These are phyloP conservation scores for Penicillium goetzii DNA, from an alignment of 495 filamentous ascomycete genomes.

Conservation along the genomic window DNA sequence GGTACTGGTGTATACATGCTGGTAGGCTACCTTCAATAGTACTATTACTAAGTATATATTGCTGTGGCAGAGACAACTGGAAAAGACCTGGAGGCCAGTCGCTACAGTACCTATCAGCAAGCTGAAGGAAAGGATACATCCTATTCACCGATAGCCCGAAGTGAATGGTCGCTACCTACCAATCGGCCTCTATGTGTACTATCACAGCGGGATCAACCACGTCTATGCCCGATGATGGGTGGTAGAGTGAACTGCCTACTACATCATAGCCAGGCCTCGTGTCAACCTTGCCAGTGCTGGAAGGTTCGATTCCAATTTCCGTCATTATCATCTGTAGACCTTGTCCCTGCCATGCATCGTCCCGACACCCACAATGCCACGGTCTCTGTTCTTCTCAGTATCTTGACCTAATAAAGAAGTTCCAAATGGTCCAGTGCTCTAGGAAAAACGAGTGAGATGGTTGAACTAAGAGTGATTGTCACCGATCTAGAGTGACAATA, in stretches of 20 bases:
- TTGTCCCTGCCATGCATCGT: not conserved
- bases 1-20: not conserved
- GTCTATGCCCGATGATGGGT: not conserved
- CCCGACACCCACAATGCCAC: constrained; percentile 1
- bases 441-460: not conserved
- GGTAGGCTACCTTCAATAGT: not conserved
- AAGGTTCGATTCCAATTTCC: constrained; percentile 40
- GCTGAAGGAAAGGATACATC: not conserved
- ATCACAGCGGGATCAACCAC: not conserved
- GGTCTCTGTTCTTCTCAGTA: not conserved
- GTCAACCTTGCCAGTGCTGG: constrained; percentile 21
- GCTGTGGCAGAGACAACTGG: not conserved
- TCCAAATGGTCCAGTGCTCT: not conserved
- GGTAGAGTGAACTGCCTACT: constrained; percentile 13
- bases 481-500: not conserved
- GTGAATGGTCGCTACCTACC: not conserved
- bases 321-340: constrained; percentile 26
- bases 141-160: not conserved
- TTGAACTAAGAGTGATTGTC: not conserved
- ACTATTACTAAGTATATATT: no score
- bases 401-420: not conserved
- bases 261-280: constrained; percentile 23
- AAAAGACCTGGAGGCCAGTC: no score
- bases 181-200: not conserved
- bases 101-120: not conserved